Conservation (phyloP, 345 rosid species). For the Moricandia moricandioides region DNA sequence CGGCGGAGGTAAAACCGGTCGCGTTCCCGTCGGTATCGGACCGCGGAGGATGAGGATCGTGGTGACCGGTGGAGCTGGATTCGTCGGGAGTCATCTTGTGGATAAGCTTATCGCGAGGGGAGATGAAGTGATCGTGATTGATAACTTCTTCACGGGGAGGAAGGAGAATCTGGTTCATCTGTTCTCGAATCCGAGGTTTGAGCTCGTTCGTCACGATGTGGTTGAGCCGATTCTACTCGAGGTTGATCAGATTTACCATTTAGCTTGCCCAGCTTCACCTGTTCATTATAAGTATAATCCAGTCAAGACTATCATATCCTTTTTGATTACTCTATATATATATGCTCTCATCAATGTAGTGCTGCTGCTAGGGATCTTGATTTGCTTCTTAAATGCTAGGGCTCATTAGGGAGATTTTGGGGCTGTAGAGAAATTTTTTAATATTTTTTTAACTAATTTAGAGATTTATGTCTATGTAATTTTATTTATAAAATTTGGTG, state of each 20-base stretch:
- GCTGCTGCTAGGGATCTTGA: neutral
- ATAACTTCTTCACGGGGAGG: conserved; percentile 94
- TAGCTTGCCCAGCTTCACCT: conserved; percentile 99
- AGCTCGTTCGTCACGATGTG: conserved; percentile 93
- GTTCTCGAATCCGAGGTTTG: conserved; percentile 81
- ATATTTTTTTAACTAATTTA: too few species aligned
- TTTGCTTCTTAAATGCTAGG: neutral
- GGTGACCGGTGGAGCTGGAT: conserved; percentile 96
- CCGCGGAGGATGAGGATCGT: conserved; percentile 74
- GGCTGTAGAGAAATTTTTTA: too few species aligned
- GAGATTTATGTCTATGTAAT: too few species aligned
- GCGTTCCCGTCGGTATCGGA: conserved; percentile 74
- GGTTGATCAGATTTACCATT: conserved; percentile 98
- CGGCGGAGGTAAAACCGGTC: conserved; percentile 39
- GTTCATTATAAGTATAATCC: conserved; percentile 97
- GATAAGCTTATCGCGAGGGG: conserved; percentile 87
- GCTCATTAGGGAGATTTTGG: neutral
- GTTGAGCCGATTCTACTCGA: conserved; percentile 93
- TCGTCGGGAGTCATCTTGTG: conserved; percentile 95
- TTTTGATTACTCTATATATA: conserved; percentile 2
- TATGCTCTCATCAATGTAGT: neutral
- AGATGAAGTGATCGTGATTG: conserved; percentile 92
- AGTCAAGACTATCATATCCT: conserved; percentile 98
- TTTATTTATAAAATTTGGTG: too few species aligned
- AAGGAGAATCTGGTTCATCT: conserved; percentile 86